Conservation (phyloP, 148 eudicot species). For the Rhododendron williamsianum region DNA sequence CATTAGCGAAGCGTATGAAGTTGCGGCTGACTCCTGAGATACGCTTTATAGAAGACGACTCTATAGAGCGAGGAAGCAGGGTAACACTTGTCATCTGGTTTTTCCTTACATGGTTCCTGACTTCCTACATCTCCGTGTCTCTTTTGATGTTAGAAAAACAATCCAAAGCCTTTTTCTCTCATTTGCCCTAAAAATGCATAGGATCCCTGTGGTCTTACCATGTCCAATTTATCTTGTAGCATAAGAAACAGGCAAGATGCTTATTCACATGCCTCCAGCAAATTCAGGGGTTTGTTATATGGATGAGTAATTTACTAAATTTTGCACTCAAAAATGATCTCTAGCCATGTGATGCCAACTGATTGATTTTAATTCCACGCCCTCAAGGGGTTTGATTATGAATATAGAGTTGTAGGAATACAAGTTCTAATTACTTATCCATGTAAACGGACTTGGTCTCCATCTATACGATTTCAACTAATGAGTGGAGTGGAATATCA, state of each 20-base stretch:
- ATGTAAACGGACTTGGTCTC: background rate
- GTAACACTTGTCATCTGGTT: constrained; percentile 27
- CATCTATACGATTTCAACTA: background rate
- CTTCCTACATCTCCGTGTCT: background rate
- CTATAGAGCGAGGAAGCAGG: constrained; percentile 94
- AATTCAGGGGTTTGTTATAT: background rate
- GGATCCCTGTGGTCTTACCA: background rate
- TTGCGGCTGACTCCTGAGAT: constrained; percentile 90
- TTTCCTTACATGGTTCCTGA: background rate
- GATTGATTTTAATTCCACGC: background rate
- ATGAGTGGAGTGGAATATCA: background rate
- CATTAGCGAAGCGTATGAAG: constrained; percentile 85
- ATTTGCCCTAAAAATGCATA: background rate
- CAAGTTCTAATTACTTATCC: background rate
- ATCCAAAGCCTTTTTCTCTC: background rate
- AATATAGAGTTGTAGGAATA: background rate
- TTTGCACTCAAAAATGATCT: background rate
- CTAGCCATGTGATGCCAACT: background rate
- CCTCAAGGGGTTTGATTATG: background rate
- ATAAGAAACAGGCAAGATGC: background rate
- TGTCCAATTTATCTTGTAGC: background rate
- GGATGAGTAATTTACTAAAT: background rate
- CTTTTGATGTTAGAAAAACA: background rate
- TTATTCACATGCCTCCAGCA: background rate
- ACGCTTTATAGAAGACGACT: constrained; percentile 87